Conservation (phyloP, 177 flowering plant genomes). For the Vitis hybrid region DNA sequence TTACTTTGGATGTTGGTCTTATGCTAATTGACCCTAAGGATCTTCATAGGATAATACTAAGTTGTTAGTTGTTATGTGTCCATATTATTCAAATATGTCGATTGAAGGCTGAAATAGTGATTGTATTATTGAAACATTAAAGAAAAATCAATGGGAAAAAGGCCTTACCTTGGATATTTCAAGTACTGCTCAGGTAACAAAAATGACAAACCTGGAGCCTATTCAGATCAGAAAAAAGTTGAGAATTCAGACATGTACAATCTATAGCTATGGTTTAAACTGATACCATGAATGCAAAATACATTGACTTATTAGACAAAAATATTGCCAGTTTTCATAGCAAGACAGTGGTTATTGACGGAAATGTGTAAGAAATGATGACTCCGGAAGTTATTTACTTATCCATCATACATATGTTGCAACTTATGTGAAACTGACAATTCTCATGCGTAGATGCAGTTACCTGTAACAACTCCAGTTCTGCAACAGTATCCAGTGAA, state of each 20-base stretch:
- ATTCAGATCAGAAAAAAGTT: slow-evolving; percentile 24
- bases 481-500: slow-evolving; percentile 78
- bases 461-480: slow-evolving; percentile 88
- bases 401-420: background rate
- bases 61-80: background rate
- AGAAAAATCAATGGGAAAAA: slow-evolving; percentile 10
- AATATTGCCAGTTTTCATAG: too few relatives aligned
- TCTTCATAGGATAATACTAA: too few relatives aligned
- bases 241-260: background rate
- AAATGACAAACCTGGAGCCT: slow-evolving; percentile 97
- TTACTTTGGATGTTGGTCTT: background rate
- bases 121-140: slow-evolving; percentile 1
- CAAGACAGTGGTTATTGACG: too few relatives aligned
- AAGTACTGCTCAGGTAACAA: slow-evolving; percentile 78
- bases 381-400: background rate
- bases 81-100: too few relatives aligned
- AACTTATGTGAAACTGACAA: background rate
- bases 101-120: background rate
- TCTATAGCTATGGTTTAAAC: too few relatives aligned
- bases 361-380: too few relatives aligned
- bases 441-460: background rate
- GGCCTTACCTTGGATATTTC: slow-evolving; percentile 73
- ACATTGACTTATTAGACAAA: too few relatives aligned
- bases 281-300: too few relatives aligned
- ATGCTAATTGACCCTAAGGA: background rate